Conservation (phyloP, 805 yeast species). For the Starmerella floricola region DNA sequence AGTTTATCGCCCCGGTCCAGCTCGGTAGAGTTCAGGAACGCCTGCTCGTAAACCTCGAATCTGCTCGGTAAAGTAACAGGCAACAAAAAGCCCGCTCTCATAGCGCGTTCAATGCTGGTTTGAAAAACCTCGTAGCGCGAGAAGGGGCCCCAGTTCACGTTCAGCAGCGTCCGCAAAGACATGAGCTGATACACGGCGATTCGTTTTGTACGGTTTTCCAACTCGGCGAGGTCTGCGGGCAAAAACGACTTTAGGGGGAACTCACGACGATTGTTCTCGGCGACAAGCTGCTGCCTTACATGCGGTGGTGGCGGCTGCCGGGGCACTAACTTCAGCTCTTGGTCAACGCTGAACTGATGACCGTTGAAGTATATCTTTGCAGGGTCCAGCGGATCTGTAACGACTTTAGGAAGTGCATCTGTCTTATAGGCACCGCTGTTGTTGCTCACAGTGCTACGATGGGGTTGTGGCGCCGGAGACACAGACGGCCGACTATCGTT, state of each 20-base stretch:
- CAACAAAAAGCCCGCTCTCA: slow-evolving; percentile 6
- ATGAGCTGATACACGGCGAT: slow-evolving; percentile 16
- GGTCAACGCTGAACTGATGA: slow-evolving; percentile 4
- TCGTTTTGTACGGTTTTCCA: slow-evolving; percentile 12
- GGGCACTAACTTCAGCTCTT: slow-evolving; percentile 4
- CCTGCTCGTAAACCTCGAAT: slow-evolving; percentile 15
- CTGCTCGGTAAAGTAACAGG: slow-evolving; percentile 13
- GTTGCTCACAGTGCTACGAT: not conserved
- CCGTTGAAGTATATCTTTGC: slow-evolving; percentile 10
- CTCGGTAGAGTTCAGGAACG: slow-evolving; percentile 10
- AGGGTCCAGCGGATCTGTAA: slow-evolving; percentile 8
- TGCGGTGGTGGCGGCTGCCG: slow-evolving; percentile 4
- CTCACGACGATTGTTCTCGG: slow-evolving; percentile 3
- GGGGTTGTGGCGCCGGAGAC: not conserved
- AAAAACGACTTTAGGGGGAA: slow-evolving; percentile 5
- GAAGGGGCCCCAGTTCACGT: slow-evolving; percentile 15
- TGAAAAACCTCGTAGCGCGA: slow-evolving; percentile 4
- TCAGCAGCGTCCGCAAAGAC: slow-evolving; percentile 14
- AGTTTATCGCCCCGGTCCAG: slow-evolving; percentile 10
- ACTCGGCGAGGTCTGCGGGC: not conserved
- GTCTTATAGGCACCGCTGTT: not conserved
- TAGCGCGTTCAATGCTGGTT: slow-evolving; percentile 8
- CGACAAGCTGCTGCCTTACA: slow-evolving; percentile 1
- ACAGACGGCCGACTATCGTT: not conserved
- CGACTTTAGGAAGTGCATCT: slow-evolving; percentile 12